Evolutionary conservation across 345 rosid genomes (phyloP).

Genomic region (Rhizophora mangle): DNA sequence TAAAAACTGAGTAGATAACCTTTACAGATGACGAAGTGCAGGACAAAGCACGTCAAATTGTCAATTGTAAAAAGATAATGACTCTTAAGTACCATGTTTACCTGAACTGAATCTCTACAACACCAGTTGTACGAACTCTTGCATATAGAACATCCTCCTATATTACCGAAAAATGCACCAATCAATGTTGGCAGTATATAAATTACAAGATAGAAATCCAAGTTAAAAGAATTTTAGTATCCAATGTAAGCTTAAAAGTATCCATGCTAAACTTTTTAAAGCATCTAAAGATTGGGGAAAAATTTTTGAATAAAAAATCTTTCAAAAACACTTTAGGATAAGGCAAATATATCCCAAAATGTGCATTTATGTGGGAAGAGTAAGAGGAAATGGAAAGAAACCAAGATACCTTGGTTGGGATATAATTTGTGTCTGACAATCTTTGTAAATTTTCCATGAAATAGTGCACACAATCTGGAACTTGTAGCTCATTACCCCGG

Average conservation of each 20-base stretch:
- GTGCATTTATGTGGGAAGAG: background rate
- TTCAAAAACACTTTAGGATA: background rate
- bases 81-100: conserved; percentile 23
- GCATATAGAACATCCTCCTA: conserved; percentile 98
- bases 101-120: conserved; percentile 99
- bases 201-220: background rate
- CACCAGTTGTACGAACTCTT: conserved; percentile 96
- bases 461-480: conserved; percentile 88
- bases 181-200: conserved; percentile 6
- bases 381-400: background rate
- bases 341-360: background rate
- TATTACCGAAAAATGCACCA: conserved; percentile 6
- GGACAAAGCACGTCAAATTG: background rate
- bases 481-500: conserved; percentile 84
- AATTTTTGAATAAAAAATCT: background rate
- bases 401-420: conserved; percentile 81
- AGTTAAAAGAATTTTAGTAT: background rate
- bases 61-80: background rate
- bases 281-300: background rate
- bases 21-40: background rate
- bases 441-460: conserved; percentile 93
- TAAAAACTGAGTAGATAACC: background rate
- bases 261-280: background rate
- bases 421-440: conserved; percentile 67
- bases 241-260: background rate